A percentile compares a stretch with the other conserved stretches of the same genome.
These are phyloP conservation scores for Chlamydomonas incerta DNA, from an alignment of 139 green algal genomes.

Conservation along the genomic window DNA sequence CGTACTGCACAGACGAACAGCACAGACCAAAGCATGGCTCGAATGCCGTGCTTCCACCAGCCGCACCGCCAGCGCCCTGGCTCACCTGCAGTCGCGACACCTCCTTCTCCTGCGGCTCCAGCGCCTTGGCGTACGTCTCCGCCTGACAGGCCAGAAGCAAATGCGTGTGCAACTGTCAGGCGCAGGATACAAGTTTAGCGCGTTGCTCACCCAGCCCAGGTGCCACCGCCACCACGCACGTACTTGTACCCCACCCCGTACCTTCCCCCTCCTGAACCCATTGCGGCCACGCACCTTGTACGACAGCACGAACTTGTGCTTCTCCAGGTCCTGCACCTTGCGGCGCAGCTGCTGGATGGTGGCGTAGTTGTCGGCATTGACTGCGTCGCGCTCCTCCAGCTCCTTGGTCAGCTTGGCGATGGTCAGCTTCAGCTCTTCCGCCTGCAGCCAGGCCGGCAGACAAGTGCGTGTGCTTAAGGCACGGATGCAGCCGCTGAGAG, in stretches of 20 bases:
- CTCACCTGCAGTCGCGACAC: constrained; percentile 27
- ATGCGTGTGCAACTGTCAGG: too few relatives aligned
- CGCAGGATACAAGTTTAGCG: neutral
- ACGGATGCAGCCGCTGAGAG: too few relatives aligned
- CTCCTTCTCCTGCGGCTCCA: constrained; percentile 36
- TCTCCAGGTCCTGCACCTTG: constrained; percentile 67
- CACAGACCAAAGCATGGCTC: neutral
- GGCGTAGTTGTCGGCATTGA: constrained; percentile 67
- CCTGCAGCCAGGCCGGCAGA: too few relatives aligned
- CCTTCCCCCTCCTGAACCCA: too few relatives aligned
- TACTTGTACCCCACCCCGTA: too few relatives aligned
- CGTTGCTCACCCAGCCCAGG: too few relatives aligned
- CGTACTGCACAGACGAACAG: too few relatives aligned
- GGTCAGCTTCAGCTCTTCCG: constrained; percentile 46
- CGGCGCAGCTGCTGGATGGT: constrained; percentile 61
- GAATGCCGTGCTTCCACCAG: neutral
- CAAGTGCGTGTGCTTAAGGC: too few relatives aligned
- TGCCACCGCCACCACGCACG: too few relatives aligned
- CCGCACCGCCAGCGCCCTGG: too few relatives aligned
- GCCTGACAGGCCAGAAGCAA: too few relatives aligned
- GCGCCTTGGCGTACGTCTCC: constrained; percentile 13
- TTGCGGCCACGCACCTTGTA: constrained; percentile 60
- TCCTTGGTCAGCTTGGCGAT: constrained; percentile 58
- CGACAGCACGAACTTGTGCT: constrained; percentile 73
- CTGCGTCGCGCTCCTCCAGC: constrained; percentile 65